Evolutionary conservation across 345 rosid species (phyloP).

Genomic region (Pelargonium nanum): DNA sequence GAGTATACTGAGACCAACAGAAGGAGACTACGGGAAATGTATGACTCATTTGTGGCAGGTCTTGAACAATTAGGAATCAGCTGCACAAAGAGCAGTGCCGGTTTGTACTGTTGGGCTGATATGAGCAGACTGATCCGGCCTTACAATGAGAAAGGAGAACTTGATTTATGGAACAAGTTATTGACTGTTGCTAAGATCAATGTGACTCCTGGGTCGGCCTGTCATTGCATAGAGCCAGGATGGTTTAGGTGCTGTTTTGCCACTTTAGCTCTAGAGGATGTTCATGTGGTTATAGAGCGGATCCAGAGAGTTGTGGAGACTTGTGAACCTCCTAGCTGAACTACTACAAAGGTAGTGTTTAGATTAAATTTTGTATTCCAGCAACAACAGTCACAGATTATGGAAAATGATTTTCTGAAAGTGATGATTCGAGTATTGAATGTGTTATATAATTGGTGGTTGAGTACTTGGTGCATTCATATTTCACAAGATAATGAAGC

Average conservation of each 20-base stretch:
- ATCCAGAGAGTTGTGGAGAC: constrained; percentile 42
- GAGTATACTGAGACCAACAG: constrained; percentile 46
- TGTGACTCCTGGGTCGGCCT: constrained; percentile 78
- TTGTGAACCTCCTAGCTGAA: constrained; percentile 27
- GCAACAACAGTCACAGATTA: not conserved
- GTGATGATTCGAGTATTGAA: not conserved
- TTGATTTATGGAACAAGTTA: constrained; percentile 66
- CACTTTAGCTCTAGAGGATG: constrained; percentile 45
- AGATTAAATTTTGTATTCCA: not conserved
- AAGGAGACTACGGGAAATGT: constrained; percentile 40
- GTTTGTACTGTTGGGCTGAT: constrained; percentile 86
- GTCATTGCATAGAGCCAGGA: constrained; percentile 90
- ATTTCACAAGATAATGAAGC: no score
- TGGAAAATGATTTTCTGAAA: not conserved
- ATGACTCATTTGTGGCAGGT: constrained; percentile 47
- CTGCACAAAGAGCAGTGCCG: constrained; percentile 55
- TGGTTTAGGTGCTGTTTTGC: constrained; percentile 94
- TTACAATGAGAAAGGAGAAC: constrained; percentile 79
- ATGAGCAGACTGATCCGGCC: constrained; percentile 63
- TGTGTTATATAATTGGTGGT: no score
- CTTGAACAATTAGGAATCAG: constrained; percentile 46
- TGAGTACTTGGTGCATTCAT: no score
- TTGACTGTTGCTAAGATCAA: constrained; percentile 67
- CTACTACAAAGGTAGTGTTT: not conserved
- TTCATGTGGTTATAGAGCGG: constrained; percentile 52